Conservation (phyloP, 2,329 filamentous ascomycete species). For the Tolypocladium inflatum region DNA sequence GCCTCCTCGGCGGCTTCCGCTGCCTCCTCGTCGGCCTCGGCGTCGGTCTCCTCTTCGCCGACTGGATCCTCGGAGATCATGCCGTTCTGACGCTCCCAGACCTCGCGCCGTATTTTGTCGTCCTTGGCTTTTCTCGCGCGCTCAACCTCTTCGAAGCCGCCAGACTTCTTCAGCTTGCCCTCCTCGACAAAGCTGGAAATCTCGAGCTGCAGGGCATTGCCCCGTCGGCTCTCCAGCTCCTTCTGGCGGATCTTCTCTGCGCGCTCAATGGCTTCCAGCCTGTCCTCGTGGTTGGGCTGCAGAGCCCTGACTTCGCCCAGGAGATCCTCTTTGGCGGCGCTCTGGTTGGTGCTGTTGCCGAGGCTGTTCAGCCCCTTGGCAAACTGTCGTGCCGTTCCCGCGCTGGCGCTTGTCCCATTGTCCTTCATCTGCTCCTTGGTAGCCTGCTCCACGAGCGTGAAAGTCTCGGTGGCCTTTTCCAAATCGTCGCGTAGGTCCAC, state of each 20-base stretch:
- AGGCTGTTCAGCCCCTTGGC: conserved; percentile 44
- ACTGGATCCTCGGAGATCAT: conserved; percentile 33
- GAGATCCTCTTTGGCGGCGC: conserved; percentile 80
- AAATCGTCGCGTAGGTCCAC: conserved; percentile 89
- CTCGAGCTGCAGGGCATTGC: conserved; percentile 75
- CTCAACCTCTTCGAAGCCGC: conserved; percentile 90
- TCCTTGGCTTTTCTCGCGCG: conserved; percentile 76
- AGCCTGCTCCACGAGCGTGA: conserved; percentile 90
- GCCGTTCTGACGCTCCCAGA: conserved; percentile 59
- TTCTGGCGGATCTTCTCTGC: conserved; percentile 86
- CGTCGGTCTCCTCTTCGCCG: conserved; percentile 23
- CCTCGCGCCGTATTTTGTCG: conserved; percentile 74
- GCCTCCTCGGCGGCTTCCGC: conserved; percentile 6
- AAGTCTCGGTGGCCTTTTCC: conserved; percentile 88
- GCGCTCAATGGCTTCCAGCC: conserved; percentile 93
- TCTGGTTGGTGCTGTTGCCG: conserved; percentile 55
- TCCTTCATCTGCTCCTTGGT: conserved; percentile 96
- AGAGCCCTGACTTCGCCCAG: conserved; percentile 88
- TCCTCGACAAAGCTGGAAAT: conserved; percentile 78
- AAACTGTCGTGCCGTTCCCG: conserved; percentile 44
- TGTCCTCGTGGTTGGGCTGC: conserved; percentile 86
- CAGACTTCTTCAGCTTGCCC: conserved; percentile 89
- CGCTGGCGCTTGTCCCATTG: conserved; percentile 40
- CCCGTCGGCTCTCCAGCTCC: conserved; percentile 69
- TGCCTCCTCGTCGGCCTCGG: conserved; percentile 12